Conservation (phyloP, 768 basidiomycete genomes). For the Phanerochaete carnosa region DNA sequence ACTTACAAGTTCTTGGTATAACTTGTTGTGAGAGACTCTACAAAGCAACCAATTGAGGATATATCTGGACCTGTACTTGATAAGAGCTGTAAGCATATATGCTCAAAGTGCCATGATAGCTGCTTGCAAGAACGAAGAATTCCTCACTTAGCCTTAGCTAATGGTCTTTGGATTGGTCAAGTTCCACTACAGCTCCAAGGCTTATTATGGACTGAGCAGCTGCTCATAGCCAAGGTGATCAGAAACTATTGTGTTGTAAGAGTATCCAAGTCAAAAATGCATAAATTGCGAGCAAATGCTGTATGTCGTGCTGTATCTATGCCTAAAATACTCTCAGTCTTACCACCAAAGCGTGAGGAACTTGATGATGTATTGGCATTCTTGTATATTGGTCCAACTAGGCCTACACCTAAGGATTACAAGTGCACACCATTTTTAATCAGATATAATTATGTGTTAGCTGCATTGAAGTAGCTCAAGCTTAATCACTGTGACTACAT, state of each 20-base stretch:
- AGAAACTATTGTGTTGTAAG: slow-evolving; percentile 17
- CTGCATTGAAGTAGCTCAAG: too few relatives aligned
- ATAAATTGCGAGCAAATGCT: slow-evolving; percentile 33
- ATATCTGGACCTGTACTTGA: background rate
- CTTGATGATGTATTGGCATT: too few relatives aligned
- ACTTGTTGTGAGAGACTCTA: too few relatives aligned
- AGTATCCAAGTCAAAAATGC: slow-evolving; percentile 8
- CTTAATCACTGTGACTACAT: too few relatives aligned
- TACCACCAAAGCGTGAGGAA: slow-evolving; percentile 31
- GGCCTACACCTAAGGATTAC: too few relatives aligned
- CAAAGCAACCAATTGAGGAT: too few relatives aligned
- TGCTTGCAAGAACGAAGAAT: background rate
- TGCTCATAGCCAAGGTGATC: slow-evolving; percentile 22
- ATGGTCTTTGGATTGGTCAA: slow-evolving; percentile 34
- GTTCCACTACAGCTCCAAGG: slow-evolving; percentile 26
- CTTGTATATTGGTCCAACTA: too few relatives aligned
- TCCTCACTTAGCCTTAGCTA: slow-evolving; percentile 24
- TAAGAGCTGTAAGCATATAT: background rate
- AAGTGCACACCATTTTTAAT: too few relatives aligned
- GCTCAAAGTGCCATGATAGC: background rate
- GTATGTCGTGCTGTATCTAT: slow-evolving; percentile 31
- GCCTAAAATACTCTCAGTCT: slow-evolving; percentile 26
- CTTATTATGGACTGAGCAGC: slow-evolving; percentile 30
- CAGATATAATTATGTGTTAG: too few relatives aligned
- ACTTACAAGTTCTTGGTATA: too few relatives aligned